Base-by-base conservation (phyloP, 768 basidiomycete species). In the Boletus tomentosulus region DNA sequence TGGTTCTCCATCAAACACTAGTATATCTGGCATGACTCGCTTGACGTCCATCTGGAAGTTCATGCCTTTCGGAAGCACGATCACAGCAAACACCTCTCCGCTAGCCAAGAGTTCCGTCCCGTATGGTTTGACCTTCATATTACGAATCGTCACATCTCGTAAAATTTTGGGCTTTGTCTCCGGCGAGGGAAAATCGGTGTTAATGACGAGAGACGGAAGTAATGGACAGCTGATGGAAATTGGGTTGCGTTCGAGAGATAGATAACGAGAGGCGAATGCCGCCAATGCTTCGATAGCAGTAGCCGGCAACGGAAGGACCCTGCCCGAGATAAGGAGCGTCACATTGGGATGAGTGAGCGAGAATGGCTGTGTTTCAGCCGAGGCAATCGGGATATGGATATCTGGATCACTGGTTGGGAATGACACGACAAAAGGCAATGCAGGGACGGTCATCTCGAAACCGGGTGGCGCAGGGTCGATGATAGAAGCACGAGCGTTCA, bases 1-100 rank as follows among this genome's bases (percentile, higher is more conserved):
- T 0, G 80, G 77, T 22, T 82, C 80, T 3, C 90, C 90, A 57
- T 93, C 90, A 54, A 82, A 92, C 5, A 92, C 77, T 6, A 92
- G 68, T 27, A 87, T 84, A 64, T 93, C 90, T 0, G 90, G 89
- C 52, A 87, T 74, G 27, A 91, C 79, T 41, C 74, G 78, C 7
- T 72, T 78, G 19, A 91, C 84, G 41, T 83, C 73, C 48, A 91
- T 67, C n/a, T 72, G 74, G 27, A 90, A 71, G 51, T 87, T 68
- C 68, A 93, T 80, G 42, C 87, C 88, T 41, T 68, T 71, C 1
- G 90, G 90, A 2, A 92, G 74, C 10, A 87, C 84, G 34, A 88
- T 73, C 16, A 76, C 74, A 7, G 79, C 90, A 44, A 75, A 78
- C 11, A 92, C 81, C 3, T 77, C 78, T 13, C 89, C 91, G 61